phyloP scores from a whole-genome alignment of 2,329 filamentous ascomycete genomes.

The Cordyceps sp. region DNA sequence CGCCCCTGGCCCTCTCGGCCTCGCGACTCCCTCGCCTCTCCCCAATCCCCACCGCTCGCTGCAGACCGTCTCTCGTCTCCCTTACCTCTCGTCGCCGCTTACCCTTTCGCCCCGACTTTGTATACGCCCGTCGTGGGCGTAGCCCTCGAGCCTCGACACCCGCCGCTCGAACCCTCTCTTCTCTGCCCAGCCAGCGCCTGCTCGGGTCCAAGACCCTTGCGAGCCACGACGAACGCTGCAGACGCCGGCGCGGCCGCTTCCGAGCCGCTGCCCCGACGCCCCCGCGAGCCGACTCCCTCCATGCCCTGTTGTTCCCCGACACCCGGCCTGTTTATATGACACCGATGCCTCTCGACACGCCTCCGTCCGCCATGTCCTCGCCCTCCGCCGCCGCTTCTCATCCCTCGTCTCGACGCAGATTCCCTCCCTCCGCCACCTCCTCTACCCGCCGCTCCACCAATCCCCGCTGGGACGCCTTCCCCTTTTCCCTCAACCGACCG shows the following conservation, averaged over 20 bases:
- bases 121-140: no score
- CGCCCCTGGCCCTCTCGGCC: background rate
- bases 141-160: no score
- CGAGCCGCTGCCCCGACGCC: background rate
- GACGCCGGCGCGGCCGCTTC: background rate
- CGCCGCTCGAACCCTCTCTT: no score
- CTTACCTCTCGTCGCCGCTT: no score
- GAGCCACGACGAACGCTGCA: background rate
- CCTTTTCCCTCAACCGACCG: slow-evolving; percentile 30
- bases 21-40: slow-evolving; percentile 1
- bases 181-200: no score
- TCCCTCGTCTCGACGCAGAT: slow-evolving; percentile 6
- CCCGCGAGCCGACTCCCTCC: no score
- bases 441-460: slow-evolving; percentile 10
- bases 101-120: no score
- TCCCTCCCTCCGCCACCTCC: slow-evolving; percentile 7
- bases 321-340: background rate
- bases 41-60: background rate
- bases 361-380: slow-evolving; percentile 5
- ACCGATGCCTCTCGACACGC: background rate
- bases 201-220: no score
- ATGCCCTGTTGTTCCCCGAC: background rate
- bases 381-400: slow-evolving; percentile 7
- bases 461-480: slow-evolving; percentile 20
- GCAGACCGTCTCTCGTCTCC: no score